Base-by-base conservation (phyloP, 2,329 filamentous ascomycete genomes). In the Alternaria conjuncta region DNA sequence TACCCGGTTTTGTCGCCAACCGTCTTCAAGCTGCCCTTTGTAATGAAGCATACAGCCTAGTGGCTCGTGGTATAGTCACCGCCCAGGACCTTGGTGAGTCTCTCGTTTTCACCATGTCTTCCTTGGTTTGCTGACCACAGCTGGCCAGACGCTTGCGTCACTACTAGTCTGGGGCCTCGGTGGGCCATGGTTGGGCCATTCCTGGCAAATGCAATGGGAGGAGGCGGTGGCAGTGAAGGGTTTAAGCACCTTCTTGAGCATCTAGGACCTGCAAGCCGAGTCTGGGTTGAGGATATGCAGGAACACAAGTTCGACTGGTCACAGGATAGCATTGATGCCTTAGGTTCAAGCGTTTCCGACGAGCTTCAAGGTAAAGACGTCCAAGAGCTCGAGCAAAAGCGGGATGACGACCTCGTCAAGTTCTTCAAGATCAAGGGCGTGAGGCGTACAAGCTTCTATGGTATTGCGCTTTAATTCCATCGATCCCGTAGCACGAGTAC, bases 1-100 rank as follows among this genome's bases (percentile, higher is more conserved):
- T 79, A 0, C 75, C 79, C 3, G 83, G 83, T 0, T 81, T 82
- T 58, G 76, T 84, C 8, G 83, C 82, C 15, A 85, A 85, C 69
- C 76, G 84, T 7, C 77, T 85, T 1, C 83, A 85, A 30, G 68
- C 69, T 3, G 71, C 70, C 12, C 30, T 74, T 36, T 36, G 32
- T 36, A 36, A 36, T 36, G 32, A 36, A 1, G 32, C 32, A 36
- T 36, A 36, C 32, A 36, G 32, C 32, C 32, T 36, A 36, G 32
- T 36, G 32, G 32, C 32, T 36, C 32, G 32, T 36, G 32, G 32
- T n/a, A n/a, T 36, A 36, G 32, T 36, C 32, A 36, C 32, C 32
- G 32, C 32, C 32, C 32, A 36, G 15, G 32, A 36, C 8, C 32
- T 36, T 36, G 32, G 32, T 36, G 32, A n/a, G 32, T n/a, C 1